Base-by-base conservation (phyloP, 176 grass and related monocot genomes). In the Oryza glumipatula region DNA sequence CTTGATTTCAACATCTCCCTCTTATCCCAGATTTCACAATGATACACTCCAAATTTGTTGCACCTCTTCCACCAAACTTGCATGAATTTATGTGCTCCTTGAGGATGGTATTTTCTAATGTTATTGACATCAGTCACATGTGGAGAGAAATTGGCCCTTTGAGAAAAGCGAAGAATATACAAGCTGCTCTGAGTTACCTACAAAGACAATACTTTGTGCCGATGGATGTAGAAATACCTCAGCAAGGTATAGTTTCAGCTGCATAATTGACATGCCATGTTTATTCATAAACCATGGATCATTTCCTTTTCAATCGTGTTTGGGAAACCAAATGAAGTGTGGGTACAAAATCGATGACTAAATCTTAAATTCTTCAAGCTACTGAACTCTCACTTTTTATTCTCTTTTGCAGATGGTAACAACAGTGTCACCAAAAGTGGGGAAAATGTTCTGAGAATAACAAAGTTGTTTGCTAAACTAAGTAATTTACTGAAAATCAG, bases 61-160 rank as follows among this genome's bases (percentile, higher is more conserved):
- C 68, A 3, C 91, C 96, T 85, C 82, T 98, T 68, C 91, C 93
- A 4, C 77, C 86, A 33, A 95, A 43, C 48, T 44, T 92, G 61
- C 70, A 82, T 78, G 96, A 95, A 83, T 94, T 98, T 82, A 85
- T 82, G 81, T 95, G 96, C 87, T 98, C 93, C 52, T 81, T 95
- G 88, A 92, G 86, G 82, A 88, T 98, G 96, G 93, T 88, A 22
- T 98, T 98, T 68, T 49, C 88, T 54, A 92, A 85, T 70, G 66
- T 98, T 87, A 46, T 98, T 81, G 96, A 98, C 79, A 78, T 98
- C 81, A 91, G 86, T 74, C 91, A 98, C 86, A 80, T 98, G 76
- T 92, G 92, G 82, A 90, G 89, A 76, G 83, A 98, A 90, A 90
- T 93, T 48, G 80, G 87, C 11, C 89, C 93, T 78, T 85, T 94